Percentiles rank a stretch among this genome's conserved stretches.
These are phyloP conservation scores for Cerioporus squamosus DNA, from an alignment of 1,284 basidiomycete genomes.

Conservation along the genomic window DNA sequence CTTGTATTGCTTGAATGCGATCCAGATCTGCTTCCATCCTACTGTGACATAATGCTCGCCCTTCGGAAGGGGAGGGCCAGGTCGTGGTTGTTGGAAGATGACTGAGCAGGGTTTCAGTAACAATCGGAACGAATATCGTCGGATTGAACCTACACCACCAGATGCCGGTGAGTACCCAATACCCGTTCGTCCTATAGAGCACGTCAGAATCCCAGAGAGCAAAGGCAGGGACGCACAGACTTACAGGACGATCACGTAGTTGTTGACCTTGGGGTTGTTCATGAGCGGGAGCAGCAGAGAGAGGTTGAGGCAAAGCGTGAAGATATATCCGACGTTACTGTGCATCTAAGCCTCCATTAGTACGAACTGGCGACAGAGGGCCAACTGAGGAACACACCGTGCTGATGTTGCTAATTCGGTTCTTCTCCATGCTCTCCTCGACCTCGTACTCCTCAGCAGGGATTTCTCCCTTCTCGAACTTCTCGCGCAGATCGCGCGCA, in stretches of 20 bases:
- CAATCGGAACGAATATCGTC: neutral
- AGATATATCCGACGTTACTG: conserved; percentile 77
- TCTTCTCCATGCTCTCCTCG: conserved; percentile 84
- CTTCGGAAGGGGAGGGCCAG: conserved; percentile 74
- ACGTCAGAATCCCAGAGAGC: conserved; percentile 8
- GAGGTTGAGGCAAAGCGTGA: conserved; percentile 69
- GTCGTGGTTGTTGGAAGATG: conserved; percentile 76
- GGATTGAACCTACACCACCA: conserved; percentile 73
- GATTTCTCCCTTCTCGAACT: conserved; percentile 63
- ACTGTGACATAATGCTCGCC: conserved; percentile 75
- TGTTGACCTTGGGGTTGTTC: conserved; percentile 70
- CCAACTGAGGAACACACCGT: conserved; percentile 58
- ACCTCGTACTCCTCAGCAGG: conserved; percentile 66
- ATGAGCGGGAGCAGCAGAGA: conserved; percentile 73
- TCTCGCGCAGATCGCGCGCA: conserved; percentile 60
- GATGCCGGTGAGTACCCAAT: conserved; percentile 75
- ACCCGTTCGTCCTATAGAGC: conserved; percentile 61
- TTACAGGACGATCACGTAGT: conserved; percentile 68
- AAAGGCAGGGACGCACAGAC: conserved; percentile 25
- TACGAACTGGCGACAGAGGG: neutral
- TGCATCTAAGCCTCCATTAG: conserved; percentile 52
- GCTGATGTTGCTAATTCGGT: conserved; percentile 84
- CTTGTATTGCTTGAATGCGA: conserved; percentile 70
- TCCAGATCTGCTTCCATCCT: conserved; percentile 86
- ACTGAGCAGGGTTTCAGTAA: conserved; percentile 45